These are phyloP conservation scores for Pichia ethanolica DNA, from an alignment of 805 yeast species.

Conservation along the genomic window DNA sequence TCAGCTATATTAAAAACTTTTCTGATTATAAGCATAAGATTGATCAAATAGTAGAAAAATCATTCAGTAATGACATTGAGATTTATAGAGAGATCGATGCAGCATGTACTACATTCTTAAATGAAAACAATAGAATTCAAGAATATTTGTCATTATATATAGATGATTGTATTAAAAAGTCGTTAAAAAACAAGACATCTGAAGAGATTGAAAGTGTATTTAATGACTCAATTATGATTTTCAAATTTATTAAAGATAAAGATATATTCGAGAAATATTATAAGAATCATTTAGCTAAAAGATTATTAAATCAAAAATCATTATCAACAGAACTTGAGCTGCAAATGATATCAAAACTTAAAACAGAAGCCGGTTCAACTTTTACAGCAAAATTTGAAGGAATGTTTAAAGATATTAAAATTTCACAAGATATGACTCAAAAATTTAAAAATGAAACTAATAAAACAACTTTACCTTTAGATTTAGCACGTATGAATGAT, in stretches of 20 bases:
- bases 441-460: conserved; percentile 12
- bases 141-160: conserved; percentile 52
- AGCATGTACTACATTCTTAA: conserved; percentile 57
- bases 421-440: conserved; percentile 38
- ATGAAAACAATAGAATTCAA: conserved; percentile 35
- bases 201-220: conserved; percentile 41
- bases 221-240: conserved; percentile 50
- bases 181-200: conserved; percentile 39
- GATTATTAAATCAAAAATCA: conserved; percentile 48
- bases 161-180: conserved; percentile 48
- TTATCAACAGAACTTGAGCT: conserved; percentile 58
- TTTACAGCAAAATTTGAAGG: conserved; percentile 76
- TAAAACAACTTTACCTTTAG: conserved; percentile 13
- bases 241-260: conserved; percentile 68
- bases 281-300: conserved; percentile 78
- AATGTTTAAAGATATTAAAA: conserved; percentile 74
- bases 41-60: conserved; percentile 36
- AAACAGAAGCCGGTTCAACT: conserved; percentile 71
- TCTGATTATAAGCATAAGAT: conserved; percentile 45
- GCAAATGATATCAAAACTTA: conserved; percentile 54
- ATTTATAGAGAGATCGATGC: conserved; percentile 50
- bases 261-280: conserved; percentile 81
- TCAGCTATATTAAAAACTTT: conserved; percentile 59
- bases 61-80: conserved; percentile 43
- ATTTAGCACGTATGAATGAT: conserved; percentile 14